Evolutionary conservation across 345 rosid species (phyloP).

Genomic region (Rhizophora mangle): DNA sequence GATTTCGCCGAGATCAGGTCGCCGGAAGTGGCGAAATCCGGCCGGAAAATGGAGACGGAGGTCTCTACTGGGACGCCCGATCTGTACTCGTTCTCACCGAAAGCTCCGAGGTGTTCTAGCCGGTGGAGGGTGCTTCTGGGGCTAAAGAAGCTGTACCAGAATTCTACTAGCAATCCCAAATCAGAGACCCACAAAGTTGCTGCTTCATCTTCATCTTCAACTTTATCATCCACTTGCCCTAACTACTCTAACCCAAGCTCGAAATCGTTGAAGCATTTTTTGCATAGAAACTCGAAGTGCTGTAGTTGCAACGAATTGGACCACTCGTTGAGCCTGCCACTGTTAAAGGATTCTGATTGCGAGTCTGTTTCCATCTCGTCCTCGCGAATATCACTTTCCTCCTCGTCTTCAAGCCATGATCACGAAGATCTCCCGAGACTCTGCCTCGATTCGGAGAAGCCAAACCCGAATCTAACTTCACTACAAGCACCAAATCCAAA

Average conservation of each 20-base stretch:
- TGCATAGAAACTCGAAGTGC: slow-evolving; percentile 63
- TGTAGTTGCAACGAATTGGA: slow-evolving; percentile 30
- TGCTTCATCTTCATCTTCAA: slow-evolving; percentile 21
- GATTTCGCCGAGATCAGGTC: slow-evolving; percentile 26
- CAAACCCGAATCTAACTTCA: slow-evolving; percentile 2
- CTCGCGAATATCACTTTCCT: slow-evolving; percentile 77
- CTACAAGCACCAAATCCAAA: slow-evolving; percentile 31
- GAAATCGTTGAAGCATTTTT: slow-evolving; percentile 59
- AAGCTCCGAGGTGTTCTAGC: slow-evolving; percentile 84
- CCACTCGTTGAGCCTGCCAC: slow-evolving; percentile 54
- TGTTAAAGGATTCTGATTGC: slow-evolving; percentile 60
- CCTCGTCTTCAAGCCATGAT: slow-evolving; percentile 86
- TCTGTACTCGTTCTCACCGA: slow-evolving; percentile 56
- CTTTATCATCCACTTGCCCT: background rate
- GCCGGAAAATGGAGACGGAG: slow-evolving; percentile 39
- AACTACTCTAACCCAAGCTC: slow-evolving; percentile 20
- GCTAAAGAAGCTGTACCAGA: slow-evolving; percentile 56
- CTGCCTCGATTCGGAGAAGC: slow-evolving; percentile 75
- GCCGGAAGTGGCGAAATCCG: slow-evolving; percentile 32
- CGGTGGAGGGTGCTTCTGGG: slow-evolving; percentile 92
- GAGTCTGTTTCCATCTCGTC: slow-evolving; percentile 68
- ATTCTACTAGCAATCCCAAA: slow-evolving; percentile 29
- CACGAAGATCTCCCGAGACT: slow-evolving; percentile 78
- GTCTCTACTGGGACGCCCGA: slow-evolving; percentile 36
- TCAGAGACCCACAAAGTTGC: slow-evolving; percentile 20